Percentiles rank a stretch among this genome's conserved stretches.
Evolutionary conservation across 106 monocot genomes (phyloP).

Genomic region (Xerophyta viscosa): DNA sequence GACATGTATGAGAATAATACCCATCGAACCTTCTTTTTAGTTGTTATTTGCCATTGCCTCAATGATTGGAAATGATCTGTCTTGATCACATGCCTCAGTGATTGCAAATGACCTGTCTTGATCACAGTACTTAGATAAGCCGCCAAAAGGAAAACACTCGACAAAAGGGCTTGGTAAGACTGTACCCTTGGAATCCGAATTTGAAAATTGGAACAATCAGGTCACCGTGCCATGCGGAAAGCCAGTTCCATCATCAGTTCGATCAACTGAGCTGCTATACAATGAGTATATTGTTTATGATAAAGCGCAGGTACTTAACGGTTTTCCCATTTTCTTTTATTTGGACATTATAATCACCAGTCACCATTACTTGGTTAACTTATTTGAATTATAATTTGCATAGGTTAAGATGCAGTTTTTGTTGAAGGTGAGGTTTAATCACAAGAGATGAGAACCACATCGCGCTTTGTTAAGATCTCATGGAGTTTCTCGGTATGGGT

Average conservation of each 20-base stretch:
- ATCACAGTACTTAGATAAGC: constrained; percentile 77
- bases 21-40: no score
- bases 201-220: constrained; percentile 70
- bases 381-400: neutral
- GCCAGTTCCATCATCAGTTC: constrained; percentile 53
- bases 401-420: constrained; percentile 99
- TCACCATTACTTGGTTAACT: neutral
- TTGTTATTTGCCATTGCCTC: no score
- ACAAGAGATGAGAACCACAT: constrained; percentile 48
- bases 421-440: constrained; percentile 92
- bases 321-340: neutral
- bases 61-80: no score
- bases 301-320: constrained; percentile 60
- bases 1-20: no score
- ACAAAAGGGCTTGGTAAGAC: constrained; percentile 96
- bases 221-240: constrained; percentile 89
- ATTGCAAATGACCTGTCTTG: no score
- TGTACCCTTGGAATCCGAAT: constrained; percentile 71
- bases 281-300: constrained; percentile 96
- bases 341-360: neutral
- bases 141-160: constrained; percentile 86
- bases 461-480: neutral
- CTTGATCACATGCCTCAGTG: no score
- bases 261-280: constrained; percentile 70
- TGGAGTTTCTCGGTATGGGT: neutral